Evolutionary conservation across 2,329 filamentous ascomycete genomes (phyloP), one percentile per base, ranked within the genome.

Genomic region (Penicillium freii): DNA sequence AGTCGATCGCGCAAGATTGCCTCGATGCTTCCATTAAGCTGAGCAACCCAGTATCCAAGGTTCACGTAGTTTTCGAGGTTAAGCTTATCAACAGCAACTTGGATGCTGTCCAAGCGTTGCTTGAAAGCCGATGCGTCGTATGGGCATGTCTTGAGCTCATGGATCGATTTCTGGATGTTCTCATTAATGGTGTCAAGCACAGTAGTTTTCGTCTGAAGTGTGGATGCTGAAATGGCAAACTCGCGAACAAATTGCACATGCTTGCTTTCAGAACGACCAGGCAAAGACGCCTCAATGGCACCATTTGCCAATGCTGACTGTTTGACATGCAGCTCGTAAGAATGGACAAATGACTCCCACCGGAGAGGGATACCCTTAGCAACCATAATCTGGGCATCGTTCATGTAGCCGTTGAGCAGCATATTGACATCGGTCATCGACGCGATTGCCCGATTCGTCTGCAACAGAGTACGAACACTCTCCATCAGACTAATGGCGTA

Each of bases 401-500:
- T 96, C 64, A 92, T 87, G 71, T 97, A 96, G 25, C 93, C 92
- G 70, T 90, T 92, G 25, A 99, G 82, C 23, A 99, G 80, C 48
- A 96, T 87, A 0, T 92, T 86, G 57, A 97, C 92, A 64, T 93
- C 90, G 11, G 87, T 84, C 90, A 99, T 93, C 54, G 89, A 85
- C 19, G 86, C 81, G 58, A 99, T 95, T 50, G 90, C 86, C 31
- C 91, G 87, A 66, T 89, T 88, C 0, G 92, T 97, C 75, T 97
- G 93, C 2, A 91, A 85, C 62, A 96, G 88, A 0, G 92, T 97
- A 57, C 92, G 86, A n/a, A 97, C 91, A 69, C 92, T 97, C 77
- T 99, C 94, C 92, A 99, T 99, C 64, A 99, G 78, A 70, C 92
- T 97, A 63, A 99, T 92, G 25, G 95, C 94, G 70, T 95, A 99